Evolutionary conservation across 2,329 filamentous ascomycete species (phyloP), one percentile per base, ranked within the genome.

Genomic region (Aspergillus ochraceus): DNA sequence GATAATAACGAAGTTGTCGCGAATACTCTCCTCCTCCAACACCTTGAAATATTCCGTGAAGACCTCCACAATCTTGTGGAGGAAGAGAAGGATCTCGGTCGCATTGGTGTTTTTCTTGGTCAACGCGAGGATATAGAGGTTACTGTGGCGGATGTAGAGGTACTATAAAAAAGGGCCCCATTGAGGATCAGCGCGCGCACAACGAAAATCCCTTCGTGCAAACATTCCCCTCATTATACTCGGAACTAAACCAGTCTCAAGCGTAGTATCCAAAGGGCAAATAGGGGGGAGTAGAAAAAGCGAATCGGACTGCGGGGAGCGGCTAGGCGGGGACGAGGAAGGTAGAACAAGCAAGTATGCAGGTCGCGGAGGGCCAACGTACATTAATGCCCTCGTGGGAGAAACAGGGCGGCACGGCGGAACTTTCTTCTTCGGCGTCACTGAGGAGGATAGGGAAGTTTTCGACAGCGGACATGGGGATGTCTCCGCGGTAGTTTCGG

Each of bases 21-120:
- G 88, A 76, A 99, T 99, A 70, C 92, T 97, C 79, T 99, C 95
- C 78, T 99, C 95, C 78, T 99, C 95, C 61, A 99, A 85, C 65
- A 96, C 94, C 78, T 99, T 99, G 85, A 99, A 99, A 83, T 99
- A 99, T 79, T 99, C 95, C 60, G 95, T 99, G 76, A 99, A 99
- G 65, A 99, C 95, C 77, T 98, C 95, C 72, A 99, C 95, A 57
- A 99, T 86, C 79, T 97, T 96, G 82, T 99, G 95, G 57, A 99
- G 85, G 83, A 99, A 99, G 54, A 99, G 88, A 51, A 99, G 88
- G 70, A 99, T 97, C 80, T 99, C 95, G 80, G 95, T 92, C 67
- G 95, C 95, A 83, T 99, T 99, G 70, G 92, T 97, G 81, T 99
- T 99, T 76, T 94, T 91, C 84, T 99, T 99, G 59, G 95, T 99